phyloP scores from a whole-genome alignment of 2,329 filamentous ascomycete genomes.

The Sporothrix mexicana region DNA sequence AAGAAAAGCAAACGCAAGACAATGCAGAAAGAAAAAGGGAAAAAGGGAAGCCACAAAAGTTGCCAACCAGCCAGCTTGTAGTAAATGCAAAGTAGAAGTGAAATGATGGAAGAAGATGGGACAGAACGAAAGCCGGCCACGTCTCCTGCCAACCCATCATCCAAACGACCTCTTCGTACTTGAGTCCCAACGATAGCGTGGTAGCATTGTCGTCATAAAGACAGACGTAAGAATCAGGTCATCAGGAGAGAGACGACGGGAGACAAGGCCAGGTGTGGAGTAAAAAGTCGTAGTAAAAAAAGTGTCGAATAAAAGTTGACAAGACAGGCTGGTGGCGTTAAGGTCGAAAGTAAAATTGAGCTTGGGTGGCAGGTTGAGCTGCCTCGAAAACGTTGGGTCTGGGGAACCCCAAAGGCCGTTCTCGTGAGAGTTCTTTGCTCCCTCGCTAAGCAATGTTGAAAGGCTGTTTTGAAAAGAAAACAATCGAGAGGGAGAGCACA shows the following conservation, averaged over 20 bases:
- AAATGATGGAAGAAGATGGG: background rate
- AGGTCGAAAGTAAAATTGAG: conserved; percentile 14
- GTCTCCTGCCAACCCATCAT: background rate
- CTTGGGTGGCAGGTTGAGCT: conserved; percentile 28
- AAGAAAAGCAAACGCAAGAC: conserved; percentile 38
- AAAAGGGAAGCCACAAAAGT: conserved; percentile 35
- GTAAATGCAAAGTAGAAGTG: conserved; percentile 2
- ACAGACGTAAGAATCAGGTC: background rate
- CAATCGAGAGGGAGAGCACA: background rate
- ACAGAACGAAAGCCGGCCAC: conserved; percentile 22
- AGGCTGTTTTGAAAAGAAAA: background rate
- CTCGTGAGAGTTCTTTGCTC: background rate
- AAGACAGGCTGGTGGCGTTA: conserved; percentile 30
- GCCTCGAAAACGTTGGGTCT: conserved; percentile 21
- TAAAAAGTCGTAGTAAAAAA: background rate
- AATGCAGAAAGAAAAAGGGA: conserved; percentile 38
- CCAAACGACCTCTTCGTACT: background rate
- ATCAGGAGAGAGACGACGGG: background rate
- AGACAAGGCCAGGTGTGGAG: background rate
- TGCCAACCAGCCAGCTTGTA: conserved; percentile 32
- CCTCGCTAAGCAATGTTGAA: background rate
- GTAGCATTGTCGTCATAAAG: conserved; percentile 47
- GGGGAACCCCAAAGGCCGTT: background rate
- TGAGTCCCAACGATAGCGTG: conserved; percentile 47
- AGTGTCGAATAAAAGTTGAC: conserved; percentile 12